Conservation (phyloP, 345 rosid genomes). For the Gossypium longicalyx region DNA sequence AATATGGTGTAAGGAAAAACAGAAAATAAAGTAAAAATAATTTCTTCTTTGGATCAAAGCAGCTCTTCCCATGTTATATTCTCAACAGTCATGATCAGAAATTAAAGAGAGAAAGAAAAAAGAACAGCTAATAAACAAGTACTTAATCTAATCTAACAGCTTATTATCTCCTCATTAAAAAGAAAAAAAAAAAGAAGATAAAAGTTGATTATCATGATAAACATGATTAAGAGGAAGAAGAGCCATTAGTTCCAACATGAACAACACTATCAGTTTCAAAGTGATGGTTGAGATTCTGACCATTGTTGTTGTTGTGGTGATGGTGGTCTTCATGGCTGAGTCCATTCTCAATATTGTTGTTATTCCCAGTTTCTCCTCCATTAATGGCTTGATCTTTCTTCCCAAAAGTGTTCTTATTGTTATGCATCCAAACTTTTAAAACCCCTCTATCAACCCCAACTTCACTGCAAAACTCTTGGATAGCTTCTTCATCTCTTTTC, state of each 20-base stretch:
- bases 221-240: constrained; percentile 32
- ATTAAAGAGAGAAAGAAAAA: constrained; percentile 28
- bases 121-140: constrained; percentile 18
- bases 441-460: constrained; percentile 64
- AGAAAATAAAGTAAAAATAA: constrained; percentile 2
- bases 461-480: constrained; percentile 59
- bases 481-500: constrained; percentile 62
- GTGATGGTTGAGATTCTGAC: constrained; percentile 29
- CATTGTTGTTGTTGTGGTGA: background rate
- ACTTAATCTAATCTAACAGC: constrained; percentile 27
- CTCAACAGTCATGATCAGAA: constrained; percentile 31
- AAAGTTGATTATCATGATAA: background rate
- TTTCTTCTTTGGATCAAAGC: constrained; percentile 24
- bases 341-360: background rate
- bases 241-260: constrained; percentile 36
- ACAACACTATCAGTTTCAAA: constrained; percentile 26
- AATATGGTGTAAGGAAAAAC: too few relatives aligned
- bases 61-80: constrained; percentile 29
- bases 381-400: constrained; percentile 25
- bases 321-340: background rate
- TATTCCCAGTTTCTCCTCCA: constrained; percentile 4
- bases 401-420: constrained; percentile 72
- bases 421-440: constrained; percentile 96
- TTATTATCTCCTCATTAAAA: constrained; percentile 20
- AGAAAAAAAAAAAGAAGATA: background rate